Conservation (phyloP, 768 basidiomycete genomes). For the Tricholoma hemisulphureum region DNA sequence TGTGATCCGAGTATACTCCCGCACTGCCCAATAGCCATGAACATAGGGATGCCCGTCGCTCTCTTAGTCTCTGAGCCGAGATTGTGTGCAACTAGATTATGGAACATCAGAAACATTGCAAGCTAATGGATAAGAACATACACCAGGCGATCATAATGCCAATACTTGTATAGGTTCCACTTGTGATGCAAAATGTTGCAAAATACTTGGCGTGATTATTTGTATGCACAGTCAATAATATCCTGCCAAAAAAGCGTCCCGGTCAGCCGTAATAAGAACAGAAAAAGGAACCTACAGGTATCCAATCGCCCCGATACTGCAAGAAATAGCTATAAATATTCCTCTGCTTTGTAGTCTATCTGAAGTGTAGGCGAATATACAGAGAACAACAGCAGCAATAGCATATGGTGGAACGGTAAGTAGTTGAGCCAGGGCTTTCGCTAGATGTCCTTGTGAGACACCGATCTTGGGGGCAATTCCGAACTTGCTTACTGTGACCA, state of each 20-base stretch:
- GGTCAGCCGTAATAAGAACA: not conserved
- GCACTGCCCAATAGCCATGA: slow-evolving; percentile 79
- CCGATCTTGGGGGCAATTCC: not conserved
- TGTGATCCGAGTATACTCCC: slow-evolving; percentile 77
- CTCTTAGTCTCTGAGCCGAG: slow-evolving; percentile 77
- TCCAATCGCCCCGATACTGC: slow-evolving; percentile 51
- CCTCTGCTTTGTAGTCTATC: slow-evolving; percentile 66
- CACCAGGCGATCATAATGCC: slow-evolving; percentile 78
- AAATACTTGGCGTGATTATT: slow-evolving; percentile 72
- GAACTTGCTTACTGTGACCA: slow-evolving; percentile 55
- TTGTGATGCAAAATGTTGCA: slow-evolving; percentile 73
- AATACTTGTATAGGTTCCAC: slow-evolving; percentile 75
- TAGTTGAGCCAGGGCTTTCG: slow-evolving; percentile 63
- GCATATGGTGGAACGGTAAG: slow-evolving; percentile 83
- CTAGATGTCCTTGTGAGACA: slow-evolving; percentile 31
- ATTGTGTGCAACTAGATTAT: slow-evolving; percentile 59
- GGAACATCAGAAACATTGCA: slow-evolving; percentile 2
- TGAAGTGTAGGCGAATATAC: slow-evolving; percentile 56
- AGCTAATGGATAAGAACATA: slow-evolving; percentile 33
- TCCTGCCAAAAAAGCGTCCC: slow-evolving; percentile 27
- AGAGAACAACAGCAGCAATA: slow-evolving; percentile 63
- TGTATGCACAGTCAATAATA: slow-evolving; percentile 52
- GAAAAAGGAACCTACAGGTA: slow-evolving; percentile 51
- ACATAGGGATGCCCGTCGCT: slow-evolving; percentile 73
- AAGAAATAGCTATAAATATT: slow-evolving; percentile 43